Conservation (phyloP, 345 rosid species). For the Linum tenue region DNA sequence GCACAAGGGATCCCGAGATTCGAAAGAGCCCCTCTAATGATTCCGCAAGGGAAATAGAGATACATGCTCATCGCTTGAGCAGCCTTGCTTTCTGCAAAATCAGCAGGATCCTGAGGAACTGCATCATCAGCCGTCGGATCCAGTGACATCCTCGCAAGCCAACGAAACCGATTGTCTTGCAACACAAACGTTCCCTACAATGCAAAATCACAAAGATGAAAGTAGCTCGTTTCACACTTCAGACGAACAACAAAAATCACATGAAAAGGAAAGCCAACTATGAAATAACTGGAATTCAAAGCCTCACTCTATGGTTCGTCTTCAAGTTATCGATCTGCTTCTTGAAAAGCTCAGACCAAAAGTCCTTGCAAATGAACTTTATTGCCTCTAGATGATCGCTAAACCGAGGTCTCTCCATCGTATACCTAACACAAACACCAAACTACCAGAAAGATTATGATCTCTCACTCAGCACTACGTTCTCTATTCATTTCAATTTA, state of each 20-base stretch:
- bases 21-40: slow-evolving; percentile 92
- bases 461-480: background rate
- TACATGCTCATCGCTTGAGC: slow-evolving; percentile 76
- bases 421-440: slow-evolving; percentile 39
- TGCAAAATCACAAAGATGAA: slow-evolving; percentile 13
- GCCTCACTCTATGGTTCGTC: slow-evolving; percentile 80
- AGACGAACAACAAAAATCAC: background rate
- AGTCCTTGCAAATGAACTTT: slow-evolving; percentile 97
- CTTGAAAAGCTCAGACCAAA: slow-evolving; percentile 97
- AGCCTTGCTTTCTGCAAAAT: slow-evolving; percentile 48
- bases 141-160: slow-evolving; percentile 68
- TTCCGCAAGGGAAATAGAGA: slow-evolving; percentile 91
- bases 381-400: slow-evolving; percentile 89
- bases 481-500: background rate
- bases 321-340: slow-evolving; percentile 96
- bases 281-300: background rate
- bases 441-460: background rate
- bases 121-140: slow-evolving; percentile 47
- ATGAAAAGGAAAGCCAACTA: background rate
- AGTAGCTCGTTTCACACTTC: background rate
- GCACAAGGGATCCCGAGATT: slow-evolving; percentile 95
- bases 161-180: slow-evolving; percentile 88
- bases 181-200: slow-evolving; percentile 89
- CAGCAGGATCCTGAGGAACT: slow-evolving; percentile 42
- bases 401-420: slow-evolving; percentile 92